A percentile compares a stretch with the other conserved stretches of the same genome.
Conservation (phyloP, 164 flowering plant species). For the Piper betle region DNA sequence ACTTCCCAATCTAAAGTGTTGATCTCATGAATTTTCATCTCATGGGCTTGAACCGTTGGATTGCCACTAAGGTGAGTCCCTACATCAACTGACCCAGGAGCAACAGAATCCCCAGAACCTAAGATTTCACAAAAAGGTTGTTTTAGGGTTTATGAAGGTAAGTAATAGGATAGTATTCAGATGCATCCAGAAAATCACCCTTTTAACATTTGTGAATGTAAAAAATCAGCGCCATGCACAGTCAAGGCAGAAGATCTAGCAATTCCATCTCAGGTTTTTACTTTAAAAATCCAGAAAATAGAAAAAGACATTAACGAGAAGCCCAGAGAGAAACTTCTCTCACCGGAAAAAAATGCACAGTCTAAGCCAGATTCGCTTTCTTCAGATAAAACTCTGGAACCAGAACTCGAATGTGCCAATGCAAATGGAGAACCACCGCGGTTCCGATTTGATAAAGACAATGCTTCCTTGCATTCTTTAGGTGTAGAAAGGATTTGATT, state of each 20-base stretch:
- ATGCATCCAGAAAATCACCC: not conserved
- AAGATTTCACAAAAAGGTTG: slow-evolving; percentile 2
- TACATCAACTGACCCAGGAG: slow-evolving; percentile 18
- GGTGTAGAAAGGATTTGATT: not conserved
- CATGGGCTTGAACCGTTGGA: slow-evolving; percentile 28
- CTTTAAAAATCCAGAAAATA: no score
- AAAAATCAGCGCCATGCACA: no score
- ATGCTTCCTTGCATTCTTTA: slow-evolving; percentile 11
- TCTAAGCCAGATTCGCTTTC: slow-evolving; percentile 44
- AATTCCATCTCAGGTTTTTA: not conserved
- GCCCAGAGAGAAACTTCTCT: not conserved
- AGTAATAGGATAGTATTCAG: not conserved
- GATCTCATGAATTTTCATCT: slow-evolving; percentile 62
- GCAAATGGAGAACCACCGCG: slow-evolving; percentile 58
- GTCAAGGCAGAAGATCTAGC: no score
- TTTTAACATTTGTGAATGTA: no score
- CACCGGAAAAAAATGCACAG: slow-evolving; percentile 3
- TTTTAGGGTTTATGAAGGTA: not conserved
- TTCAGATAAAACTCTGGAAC: slow-evolving; percentile 40
- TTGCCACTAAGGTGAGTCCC: slow-evolving; percentile 8
- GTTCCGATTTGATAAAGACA: slow-evolving; percentile 11
- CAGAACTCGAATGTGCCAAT: slow-evolving; percentile 45
- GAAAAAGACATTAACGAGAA: no score
- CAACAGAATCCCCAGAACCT: slow-evolving; percentile 12
- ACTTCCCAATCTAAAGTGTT: slow-evolving; percentile 96